These are phyloP conservation scores for Epichloe gansuensis DNA, from an alignment of 2,329 filamentous ascomycete species.

Conservation along the genomic window DNA sequence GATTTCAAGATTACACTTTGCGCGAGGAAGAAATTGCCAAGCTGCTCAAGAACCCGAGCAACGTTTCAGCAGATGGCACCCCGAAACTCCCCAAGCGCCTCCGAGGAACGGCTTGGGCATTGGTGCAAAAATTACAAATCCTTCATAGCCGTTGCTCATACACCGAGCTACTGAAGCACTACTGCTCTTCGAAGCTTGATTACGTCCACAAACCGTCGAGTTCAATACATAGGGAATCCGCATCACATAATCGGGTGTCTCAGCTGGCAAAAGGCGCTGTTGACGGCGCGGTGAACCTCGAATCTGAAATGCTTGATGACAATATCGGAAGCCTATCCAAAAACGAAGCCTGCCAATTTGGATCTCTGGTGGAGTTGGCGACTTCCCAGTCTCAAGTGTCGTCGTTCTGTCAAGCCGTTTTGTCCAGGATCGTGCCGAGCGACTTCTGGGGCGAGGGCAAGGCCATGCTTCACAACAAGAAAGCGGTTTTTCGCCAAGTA, in stretches of 20 bases:
- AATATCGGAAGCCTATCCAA: not conserved
- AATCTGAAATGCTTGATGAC: not conserved
- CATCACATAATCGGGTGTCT: not conserved
- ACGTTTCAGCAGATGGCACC: conserved; percentile 5
- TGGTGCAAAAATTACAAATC: conserved; percentile 57
- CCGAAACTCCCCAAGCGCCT: conserved; percentile 51
- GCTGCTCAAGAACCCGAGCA: conserved; percentile 10
- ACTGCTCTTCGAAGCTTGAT: conserved; percentile 50
- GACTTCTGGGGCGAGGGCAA: conserved; percentile 58
- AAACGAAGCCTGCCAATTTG: conserved; percentile 4
- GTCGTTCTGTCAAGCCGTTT: conserved; percentile 69
- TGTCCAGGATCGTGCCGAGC: conserved; percentile 59
- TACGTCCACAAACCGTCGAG: not conserved
- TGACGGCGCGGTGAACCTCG: not conserved
- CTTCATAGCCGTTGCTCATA: conserved; percentile 69
- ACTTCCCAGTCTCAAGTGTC: conserved; percentile 59
- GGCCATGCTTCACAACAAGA: conserved; percentile 45
- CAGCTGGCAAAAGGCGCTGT: not conserved
- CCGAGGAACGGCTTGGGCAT: conserved; percentile 42
- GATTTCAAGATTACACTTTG: conserved; percentile 72
- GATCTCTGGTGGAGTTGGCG: conserved; percentile 51
- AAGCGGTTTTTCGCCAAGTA: conserved; percentile 50
- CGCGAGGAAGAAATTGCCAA: conserved; percentile 66
- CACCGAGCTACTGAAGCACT: conserved; percentile 60
- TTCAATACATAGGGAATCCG: not conserved